Evolutionary conservation across 441 rosid species (phyloP), one percentile per base, ranked within the genome.

Genomic region (Metrosideros polymorpha): DNA sequence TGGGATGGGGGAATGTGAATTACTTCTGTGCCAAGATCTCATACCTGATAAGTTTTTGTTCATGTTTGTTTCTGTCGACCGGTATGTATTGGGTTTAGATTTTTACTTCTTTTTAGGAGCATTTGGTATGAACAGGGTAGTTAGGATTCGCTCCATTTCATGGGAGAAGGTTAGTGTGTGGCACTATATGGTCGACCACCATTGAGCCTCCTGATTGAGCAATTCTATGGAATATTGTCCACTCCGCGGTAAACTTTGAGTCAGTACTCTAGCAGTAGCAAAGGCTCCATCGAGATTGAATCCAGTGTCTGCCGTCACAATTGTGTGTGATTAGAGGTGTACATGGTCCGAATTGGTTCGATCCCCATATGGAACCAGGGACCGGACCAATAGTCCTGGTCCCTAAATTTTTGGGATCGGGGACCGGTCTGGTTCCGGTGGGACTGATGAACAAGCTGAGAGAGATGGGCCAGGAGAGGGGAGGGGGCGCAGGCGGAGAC

Each of bases 121-220:
- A 39, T 19, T 35, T 22, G 79, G 27, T 22, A 35, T 6, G n/a
- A 19, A 35, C n/a, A 39, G 32, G 24, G 27, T 63, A 32, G 15
- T 35, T 35, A 71, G 79, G 79, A 71, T 35, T 24, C 7, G 27
- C 47, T 71, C 8, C 47, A 66, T 66, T 19, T 66, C 45, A 3
- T 35, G 27, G 47, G 79, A 19, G 45, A 5, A 2, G 79, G 79
- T 35, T 35, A 5, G 15, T 35, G 45, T 22, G 27, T 19, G 27
- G 27, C n/a, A 0, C 0, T 35, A 2, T 5, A 0, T 35, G 79
- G 27, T 35, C n/a, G 47, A 39, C 79, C n/a, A 7, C 47, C 14
- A 0, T 66, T 10, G 79, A 66, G 4, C 79, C 79, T 15, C 45
- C 47, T 35, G 47, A 24, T 66, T 22, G 79, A 35, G 77, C 77